Conservation (phyloP, 768 basidiomycete species). For the Russula olivacea region DNA sequence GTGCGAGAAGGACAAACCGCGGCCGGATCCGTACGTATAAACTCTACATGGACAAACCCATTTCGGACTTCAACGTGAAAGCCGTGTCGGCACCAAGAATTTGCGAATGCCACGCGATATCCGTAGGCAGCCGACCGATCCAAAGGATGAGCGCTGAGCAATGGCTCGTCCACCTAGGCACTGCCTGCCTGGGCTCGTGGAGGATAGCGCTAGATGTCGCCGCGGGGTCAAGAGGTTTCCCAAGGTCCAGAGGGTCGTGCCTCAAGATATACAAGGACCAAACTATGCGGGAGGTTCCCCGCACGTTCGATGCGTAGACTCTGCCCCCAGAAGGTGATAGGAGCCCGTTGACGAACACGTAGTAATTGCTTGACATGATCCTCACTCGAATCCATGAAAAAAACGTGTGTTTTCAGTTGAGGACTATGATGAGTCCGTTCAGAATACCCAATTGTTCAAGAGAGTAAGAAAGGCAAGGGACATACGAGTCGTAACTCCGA, state of each 20-base stretch:
- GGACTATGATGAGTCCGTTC: not conserved
- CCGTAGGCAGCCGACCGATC: not conserved
- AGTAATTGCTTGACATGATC: slow-evolving; percentile 5
- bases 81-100: too few relatives aligned
- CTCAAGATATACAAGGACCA: not conserved
- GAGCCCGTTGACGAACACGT: not conserved
- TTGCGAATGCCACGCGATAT: not conserved
- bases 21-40: too few relatives aligned
- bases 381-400: not conserved
- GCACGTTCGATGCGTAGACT: not conserved
- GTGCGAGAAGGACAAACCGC: too few relatives aligned
- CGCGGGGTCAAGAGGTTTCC: not conserved
- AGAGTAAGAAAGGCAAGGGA: not conserved
- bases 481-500: not conserved
- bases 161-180: not conserved
- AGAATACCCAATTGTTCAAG: not conserved
- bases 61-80: too few relatives aligned
- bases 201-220: not conserved
- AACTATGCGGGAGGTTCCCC: not conserved
- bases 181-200: slow-evolving; percentile 3
- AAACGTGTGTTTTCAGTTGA: slow-evolving; percentile 8
- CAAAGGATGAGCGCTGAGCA: not conserved
- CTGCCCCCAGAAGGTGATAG: too few relatives aligned
- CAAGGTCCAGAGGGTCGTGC: not conserved
- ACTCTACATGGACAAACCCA: too few relatives aligned